Base-by-base conservation (phyloP, 1,139 yeast genomes). In the Geotrichum fermentans region DNA sequence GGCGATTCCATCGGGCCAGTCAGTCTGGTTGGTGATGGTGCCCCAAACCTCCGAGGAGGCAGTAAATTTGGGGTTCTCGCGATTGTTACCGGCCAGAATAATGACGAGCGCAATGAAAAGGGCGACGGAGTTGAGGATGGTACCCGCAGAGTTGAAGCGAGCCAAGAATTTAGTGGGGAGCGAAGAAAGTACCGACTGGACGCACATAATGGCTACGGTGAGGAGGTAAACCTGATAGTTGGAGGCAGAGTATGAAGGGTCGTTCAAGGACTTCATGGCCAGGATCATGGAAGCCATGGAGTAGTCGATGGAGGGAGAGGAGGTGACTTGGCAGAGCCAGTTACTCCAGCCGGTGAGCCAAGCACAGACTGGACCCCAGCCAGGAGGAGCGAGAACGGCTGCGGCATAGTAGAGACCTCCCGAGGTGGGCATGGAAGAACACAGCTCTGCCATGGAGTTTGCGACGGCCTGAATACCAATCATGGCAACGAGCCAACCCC, bases 1-100 rank as follows among this genome's bases (percentile, higher is more conserved):
- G 26, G 83, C 74, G 43, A 80, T 70, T 44, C 89, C 89, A 47
- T 71, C 70, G 4, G 87, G 84, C 74, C 79, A 83, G 17, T 80
- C 86, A 7, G 87, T 79, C 56, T 74, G 77, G 64, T 82, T 82
- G 40, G 73, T 67, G 43, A 80, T 71, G 1, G 69, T 67, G 21
- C 64, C 62, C 87, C 87, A 82, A 1, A 85, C 85, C 4, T 58
- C 58, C 4, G 68, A 52, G 55, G 75, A 75, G 33, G 68, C 47
- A 62, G 81, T 82, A 63, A 77, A 82, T 59, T 77, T 78, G 67
- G 73, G 71, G 58, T 78, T 83, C 11, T 43, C 43, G 44, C 72
- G 67, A 51, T 79, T 70, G 51, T 77, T 73, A 21, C 78, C 84
- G 6, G 75, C 80, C 34, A 82, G 69, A 40, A 82, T 75, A 61